phyloP scores from a whole-genome alignment of 768 basidiomycete species.

The Astraeus odoratus region DNA sequence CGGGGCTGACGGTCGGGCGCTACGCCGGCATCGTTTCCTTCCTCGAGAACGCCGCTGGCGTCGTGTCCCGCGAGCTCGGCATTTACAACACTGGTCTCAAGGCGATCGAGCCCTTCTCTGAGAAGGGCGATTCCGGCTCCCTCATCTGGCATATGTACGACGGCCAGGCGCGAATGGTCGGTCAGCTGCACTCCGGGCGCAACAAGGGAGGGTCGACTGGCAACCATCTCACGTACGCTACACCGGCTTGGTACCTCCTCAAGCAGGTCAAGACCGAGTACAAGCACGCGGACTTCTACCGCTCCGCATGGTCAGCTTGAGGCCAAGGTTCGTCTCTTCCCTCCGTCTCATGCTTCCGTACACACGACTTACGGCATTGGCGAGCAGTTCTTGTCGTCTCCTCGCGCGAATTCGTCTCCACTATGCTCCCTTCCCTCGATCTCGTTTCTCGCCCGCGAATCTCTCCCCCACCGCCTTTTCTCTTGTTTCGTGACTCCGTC shows the following conservation, averaged over 20 bases:
- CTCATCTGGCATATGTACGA: constrained; percentile 26
- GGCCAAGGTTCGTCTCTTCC: too few relatives aligned
- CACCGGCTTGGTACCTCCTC: constrained; percentile 29
- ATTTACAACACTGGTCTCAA: constrained; percentile 30
- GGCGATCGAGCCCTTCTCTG: constrained; percentile 27
- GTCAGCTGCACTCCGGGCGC: constrained; percentile 28
- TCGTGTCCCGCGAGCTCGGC: constrained; percentile 25
- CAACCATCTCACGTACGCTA: constrained; percentile 32
- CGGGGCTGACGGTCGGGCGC: constrained; percentile 30
- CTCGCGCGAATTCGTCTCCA: too few relatives aligned
- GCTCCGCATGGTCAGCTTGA: constrained; percentile 13
- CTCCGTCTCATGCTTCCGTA: too few relatives aligned
- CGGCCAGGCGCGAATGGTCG: constrained; percentile 26
- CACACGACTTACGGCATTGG: too few relatives aligned
- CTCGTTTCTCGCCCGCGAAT: too few relatives aligned
- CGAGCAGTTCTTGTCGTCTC: too few relatives aligned
- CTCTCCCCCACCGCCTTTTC: too few relatives aligned
- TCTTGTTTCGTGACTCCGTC: too few relatives aligned
- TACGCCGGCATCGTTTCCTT: constrained; percentile 26
- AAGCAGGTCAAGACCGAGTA: constrained; percentile 17
- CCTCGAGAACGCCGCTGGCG: constrained; percentile 15
- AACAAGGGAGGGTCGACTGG: constrained; percentile 16
- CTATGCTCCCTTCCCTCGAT: too few relatives aligned
- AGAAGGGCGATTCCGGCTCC: constrained; percentile 35
- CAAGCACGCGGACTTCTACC: constrained; percentile 2